These are phyloP conservation scores for Phyllosticta citribraziliensis DNA, from an alignment of 2,329 filamentous ascomycete species.

Conservation along the genomic window DNA sequence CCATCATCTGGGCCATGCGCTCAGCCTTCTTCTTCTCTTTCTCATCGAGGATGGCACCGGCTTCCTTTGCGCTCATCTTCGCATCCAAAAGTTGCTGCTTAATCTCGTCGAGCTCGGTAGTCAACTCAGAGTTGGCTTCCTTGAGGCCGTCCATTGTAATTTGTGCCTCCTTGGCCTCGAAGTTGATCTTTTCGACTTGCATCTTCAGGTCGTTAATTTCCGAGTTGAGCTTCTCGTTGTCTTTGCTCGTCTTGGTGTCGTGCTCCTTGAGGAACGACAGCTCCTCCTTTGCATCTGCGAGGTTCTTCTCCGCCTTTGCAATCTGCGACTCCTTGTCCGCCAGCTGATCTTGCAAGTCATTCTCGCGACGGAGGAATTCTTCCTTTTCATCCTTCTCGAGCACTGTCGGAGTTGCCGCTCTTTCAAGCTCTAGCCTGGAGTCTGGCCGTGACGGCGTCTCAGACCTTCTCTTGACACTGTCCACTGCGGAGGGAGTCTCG, in stretches of 20 bases:
- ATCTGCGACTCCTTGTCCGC: constrained; percentile 84
- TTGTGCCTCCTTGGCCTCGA: constrained; percentile 91
- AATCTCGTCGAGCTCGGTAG: constrained; percentile 81
- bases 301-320: constrained; percentile 65
- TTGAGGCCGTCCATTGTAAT: constrained; percentile 98
- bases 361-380: constrained; percentile 88
- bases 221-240: constrained; percentile 76
- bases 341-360: constrained; percentile 93
- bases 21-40: constrained; percentile 99
- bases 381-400: constrained; percentile 95
- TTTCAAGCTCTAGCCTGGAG: constrained; percentile 59
- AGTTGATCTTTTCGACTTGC: constrained; percentile 90
- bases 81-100: constrained; percentile 94
- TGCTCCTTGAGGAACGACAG: constrained; percentile 77
- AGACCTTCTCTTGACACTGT: constrained; percentile 33
- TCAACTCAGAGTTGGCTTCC: constrained; percentile 90
- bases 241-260: constrained; percentile 70
- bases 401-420: constrained; percentile 77
- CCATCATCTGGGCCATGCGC: constrained; percentile 99
- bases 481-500: constrained; percentile 48
- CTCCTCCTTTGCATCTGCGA: constrained; percentile 80
- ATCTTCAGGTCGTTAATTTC: constrained; percentile 92
- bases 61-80: constrained; percentile 94
- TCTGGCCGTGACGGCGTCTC: constrained; percentile 49
- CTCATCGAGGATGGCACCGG: constrained; percentile 78